Conservation (phyloP, 495 filamentous ascomycete species). For the Lasiosphaeris hirsuta region DNA sequence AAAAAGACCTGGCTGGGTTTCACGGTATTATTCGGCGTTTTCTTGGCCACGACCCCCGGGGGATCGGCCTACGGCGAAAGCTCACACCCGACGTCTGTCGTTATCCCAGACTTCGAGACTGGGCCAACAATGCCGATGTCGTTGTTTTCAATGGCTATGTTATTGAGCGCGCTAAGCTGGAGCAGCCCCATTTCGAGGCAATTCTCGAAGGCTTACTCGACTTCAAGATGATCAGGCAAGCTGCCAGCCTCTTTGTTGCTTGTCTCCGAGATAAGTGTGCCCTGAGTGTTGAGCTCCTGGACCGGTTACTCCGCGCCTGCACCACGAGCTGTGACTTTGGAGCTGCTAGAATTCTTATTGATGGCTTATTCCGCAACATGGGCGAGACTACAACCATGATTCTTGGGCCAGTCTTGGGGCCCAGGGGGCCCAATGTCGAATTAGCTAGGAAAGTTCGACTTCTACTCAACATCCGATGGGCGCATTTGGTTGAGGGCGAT, state of each 20-base stretch:
- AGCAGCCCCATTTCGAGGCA: conserved; percentile 27
- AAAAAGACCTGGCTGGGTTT: conserved; percentile 38
- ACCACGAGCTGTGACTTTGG: conserved; percentile 23
- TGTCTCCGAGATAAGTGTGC: conserved; percentile 28
- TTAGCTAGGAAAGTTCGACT: conserved; percentile 9
- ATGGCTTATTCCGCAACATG: conserved; percentile 28
- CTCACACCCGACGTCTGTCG: neutral
- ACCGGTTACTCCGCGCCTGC: conserved; percentile 33
- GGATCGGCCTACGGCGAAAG: conserved; percentile 20
- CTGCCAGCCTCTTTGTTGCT: conserved; percentile 31
- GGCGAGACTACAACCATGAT: conserved; percentile 15
- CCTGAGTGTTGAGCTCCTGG: conserved; percentile 24
- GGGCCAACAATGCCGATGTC: conserved; percentile 17
- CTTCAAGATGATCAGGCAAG: conserved; percentile 32
- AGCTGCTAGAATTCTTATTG: conserved; percentile 26
- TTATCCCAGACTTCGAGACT: conserved; percentile 8
- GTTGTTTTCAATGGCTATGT: conserved; percentile 8
- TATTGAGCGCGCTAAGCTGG: conserved; percentile 28
- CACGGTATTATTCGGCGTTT: conserved; percentile 38
- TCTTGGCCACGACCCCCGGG: conserved; percentile 24
- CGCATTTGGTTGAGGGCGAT: neutral
- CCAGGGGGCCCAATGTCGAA: too few relatives aligned
- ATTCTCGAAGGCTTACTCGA: conserved; percentile 40
- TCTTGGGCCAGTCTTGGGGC: conserved; percentile 1
- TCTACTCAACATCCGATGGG: conserved; percentile 13